Conservation (phyloP, 2,329 filamentous ascomycete species). For the Macrophomina tecta region DNA sequence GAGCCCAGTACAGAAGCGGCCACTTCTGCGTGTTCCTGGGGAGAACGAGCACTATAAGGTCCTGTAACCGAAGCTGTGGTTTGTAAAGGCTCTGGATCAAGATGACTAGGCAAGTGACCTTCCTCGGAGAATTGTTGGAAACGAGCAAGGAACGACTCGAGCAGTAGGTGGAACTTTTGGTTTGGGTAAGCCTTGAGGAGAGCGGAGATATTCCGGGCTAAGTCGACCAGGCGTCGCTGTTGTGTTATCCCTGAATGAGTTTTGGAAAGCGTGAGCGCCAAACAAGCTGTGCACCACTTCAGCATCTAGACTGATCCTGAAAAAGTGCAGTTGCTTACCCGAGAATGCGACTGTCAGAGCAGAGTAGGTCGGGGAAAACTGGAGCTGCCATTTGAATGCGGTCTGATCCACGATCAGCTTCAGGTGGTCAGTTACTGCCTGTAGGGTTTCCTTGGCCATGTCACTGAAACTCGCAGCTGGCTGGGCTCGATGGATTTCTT, state of each 20-base stretch:
- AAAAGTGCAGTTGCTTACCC: not conserved
- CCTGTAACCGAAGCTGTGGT: too few relatives aligned
- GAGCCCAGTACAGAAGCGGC: too few relatives aligned
- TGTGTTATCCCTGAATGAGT: not conserved
- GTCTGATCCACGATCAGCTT: not conserved
- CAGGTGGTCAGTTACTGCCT: not conserved
- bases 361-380: constrained; percentile 7
- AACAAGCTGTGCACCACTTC: not conserved
- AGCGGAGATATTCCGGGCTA: not conserved
- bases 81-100: not conserved
- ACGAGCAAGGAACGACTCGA: not conserved
- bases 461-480: not conserved
- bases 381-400: not conserved
- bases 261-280: constrained; percentile 7
- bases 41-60: too few relatives aligned
- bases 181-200: not conserved
- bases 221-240: not conserved
- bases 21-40: too few relatives aligned
- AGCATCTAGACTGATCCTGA: not conserved
- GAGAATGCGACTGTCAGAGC: constrained; percentile 4
- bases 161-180: constrained; percentile 2
- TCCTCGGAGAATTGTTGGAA: not conserved
- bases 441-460: not conserved
- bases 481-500: too few relatives aligned
- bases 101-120: too few relatives aligned